Percentiles rank a stretch among this genome's conserved stretches.
These are phyloP conservation scores for Leccinum pachyderme DNA, from an alignment of 1,284 basidiomycete species.

Conservation along the genomic window DNA sequence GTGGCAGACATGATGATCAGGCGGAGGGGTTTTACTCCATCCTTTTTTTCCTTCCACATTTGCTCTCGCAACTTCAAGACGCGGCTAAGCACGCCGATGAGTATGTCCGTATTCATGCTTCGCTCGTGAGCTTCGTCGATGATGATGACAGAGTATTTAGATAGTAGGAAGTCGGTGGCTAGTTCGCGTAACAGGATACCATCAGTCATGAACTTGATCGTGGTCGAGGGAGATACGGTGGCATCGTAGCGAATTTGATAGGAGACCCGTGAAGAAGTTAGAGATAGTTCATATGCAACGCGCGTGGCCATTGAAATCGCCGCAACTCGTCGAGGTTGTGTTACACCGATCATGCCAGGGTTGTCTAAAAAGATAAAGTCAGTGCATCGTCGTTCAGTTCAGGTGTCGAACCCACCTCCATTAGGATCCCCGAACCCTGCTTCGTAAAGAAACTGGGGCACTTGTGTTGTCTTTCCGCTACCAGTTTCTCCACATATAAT, in stretches of 20 bases:
- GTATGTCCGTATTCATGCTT: conserved; percentile 97
- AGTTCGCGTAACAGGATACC: conserved; percentile 95
- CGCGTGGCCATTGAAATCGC: conserved; percentile 95
- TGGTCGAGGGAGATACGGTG: conserved; percentile 84
- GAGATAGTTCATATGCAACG: conserved; percentile 84
- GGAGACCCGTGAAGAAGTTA: conserved; percentile 80
- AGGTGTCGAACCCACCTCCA: conserved; percentile 56
- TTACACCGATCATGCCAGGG: conserved; percentile 97
- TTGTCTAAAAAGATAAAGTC: conserved; percentile 59
- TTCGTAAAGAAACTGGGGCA: conserved; percentile 96
- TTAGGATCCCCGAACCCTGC: conserved; percentile 88
- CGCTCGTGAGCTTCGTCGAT: conserved; percentile 98
- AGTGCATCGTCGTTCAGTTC: not conserved
- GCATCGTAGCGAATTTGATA: conserved; percentile 98
- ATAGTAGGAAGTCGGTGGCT: conserved; percentile 86
- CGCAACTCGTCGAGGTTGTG: conserved; percentile 96
- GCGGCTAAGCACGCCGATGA: conserved; percentile 93
- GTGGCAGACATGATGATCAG: conserved; percentile 99
- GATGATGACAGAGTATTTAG: conserved; percentile 91
- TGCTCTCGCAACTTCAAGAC: conserved; percentile 87
- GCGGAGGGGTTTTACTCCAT: conserved; percentile 67
- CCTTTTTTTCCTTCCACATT: conserved; percentile 76
- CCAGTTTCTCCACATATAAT: conserved; percentile 97
- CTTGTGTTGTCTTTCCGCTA: conserved; percentile 97
- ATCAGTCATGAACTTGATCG: conserved; percentile 99